Evolutionary conservation across 202 grass and related monocot species (phyloP), one percentile per base, ranked within the genome.

Genomic region (Panicum virgatum): DNA sequence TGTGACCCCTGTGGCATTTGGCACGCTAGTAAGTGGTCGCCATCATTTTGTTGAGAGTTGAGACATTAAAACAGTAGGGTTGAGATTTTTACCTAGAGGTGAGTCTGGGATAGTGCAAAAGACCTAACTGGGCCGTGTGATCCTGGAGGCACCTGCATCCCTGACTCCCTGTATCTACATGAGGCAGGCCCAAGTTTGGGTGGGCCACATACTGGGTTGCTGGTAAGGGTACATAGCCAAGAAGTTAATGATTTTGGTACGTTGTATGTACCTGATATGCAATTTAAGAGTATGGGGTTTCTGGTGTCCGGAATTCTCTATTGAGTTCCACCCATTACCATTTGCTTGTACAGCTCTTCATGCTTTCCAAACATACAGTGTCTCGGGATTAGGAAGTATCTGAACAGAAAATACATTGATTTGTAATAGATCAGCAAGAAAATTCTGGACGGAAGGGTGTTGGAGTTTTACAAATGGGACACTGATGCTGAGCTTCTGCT

Each of bases 401-500:
- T 75, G 63, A 69, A 60, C 32, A 36, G 16, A 64, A 65, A 64
- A 39, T 20, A 20, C 10, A 66, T 63, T 79, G 32, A 47, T 69
- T 78, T 37, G 79, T 62, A 66, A 88, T 80, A 98, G 96, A 91
- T 89, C 36, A 83, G 76, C 40, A 73, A 84, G 40, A 92, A 87
- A 78, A 88, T 98, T 83, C 88, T 96, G 15, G 85, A 93, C 58
- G 88, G 89, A 84, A 86, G 77, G 80, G 80, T 90, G 67, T 77
- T 96, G 44, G 90, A 96, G 47, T 96, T 98, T 51, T 93, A 93
- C 87, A 98, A 86, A 80, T 93, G 96, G 90, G 89, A 92, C 65
- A 43, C 73, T 75, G 91, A 96, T 85, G 89, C 39, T 75, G 86
- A 93, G 78, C 43, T 87, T 37, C 81, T 90, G 44, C 82, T 98